Evolutionary conservation across 495 filamentous ascomycete genomes (phyloP).

Genomic region (Xylaria intraflava): DNA sequence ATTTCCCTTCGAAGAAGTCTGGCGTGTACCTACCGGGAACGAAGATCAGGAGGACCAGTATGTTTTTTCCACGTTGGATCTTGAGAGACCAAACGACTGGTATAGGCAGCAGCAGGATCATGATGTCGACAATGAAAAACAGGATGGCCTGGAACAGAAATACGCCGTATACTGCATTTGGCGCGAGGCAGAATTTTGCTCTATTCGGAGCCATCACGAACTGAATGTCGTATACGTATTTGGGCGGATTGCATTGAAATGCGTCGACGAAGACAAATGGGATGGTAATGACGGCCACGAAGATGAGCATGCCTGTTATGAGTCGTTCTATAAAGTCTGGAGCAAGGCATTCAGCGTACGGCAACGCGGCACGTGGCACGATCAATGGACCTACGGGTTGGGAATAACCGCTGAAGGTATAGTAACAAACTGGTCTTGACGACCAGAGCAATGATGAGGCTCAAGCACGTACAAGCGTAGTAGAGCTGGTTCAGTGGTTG

Average conservation of each 20-base stretch:
- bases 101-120: conserved; percentile 3
- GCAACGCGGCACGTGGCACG: neutral
- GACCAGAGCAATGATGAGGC: conserved; percentile 1
- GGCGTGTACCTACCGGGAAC: neutral
- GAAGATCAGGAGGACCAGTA: neutral
- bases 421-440: conserved; percentile 9
- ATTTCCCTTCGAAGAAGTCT: no score
- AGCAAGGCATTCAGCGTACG: neutral
- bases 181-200: conserved; percentile 1
- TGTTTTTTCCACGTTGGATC: neutral
- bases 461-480: conserved; percentile 7
- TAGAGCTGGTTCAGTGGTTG: conserved; percentile 2
- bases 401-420: conserved; percentile 6
- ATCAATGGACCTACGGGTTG: neutral
- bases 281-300: neutral
- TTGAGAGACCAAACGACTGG: conserved; percentile 2
- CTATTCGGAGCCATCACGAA: conserved; percentile 6
- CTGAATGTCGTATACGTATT: conserved; percentile 7
- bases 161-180: neutral
- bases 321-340: neutral
- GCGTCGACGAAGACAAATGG: conserved; percentile 3
- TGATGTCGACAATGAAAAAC: conserved; percentile 6
- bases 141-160: conserved; percentile 6
- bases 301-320: neutral
- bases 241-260: conserved; percentile 11